These are phyloP conservation scores for Cryptococcus wingfieldii DNA, from an alignment of 1,284 basidiomycete species.

Conservation along the genomic window DNA sequence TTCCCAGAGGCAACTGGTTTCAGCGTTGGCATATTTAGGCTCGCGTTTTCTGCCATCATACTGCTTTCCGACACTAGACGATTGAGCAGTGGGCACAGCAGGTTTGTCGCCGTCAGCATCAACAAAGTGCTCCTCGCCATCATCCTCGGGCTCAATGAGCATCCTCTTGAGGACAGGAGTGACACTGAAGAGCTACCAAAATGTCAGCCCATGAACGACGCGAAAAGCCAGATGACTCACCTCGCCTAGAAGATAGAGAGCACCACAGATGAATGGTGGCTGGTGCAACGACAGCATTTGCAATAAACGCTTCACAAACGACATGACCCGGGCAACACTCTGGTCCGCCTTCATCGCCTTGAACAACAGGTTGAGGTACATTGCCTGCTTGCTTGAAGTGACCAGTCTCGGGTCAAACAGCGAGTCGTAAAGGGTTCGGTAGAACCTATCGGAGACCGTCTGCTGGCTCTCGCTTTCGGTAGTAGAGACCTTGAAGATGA, in stretches of 20 bases:
- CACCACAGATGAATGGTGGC: slow-evolving; percentile 85
- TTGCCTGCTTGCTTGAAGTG: slow-evolving; percentile 86
- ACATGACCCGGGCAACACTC: slow-evolving; percentile 62
- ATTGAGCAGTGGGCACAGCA: not conserved
- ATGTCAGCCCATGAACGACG: not conserved
- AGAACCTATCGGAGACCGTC: slow-evolving; percentile 76
- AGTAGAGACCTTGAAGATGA: slow-evolving; percentile 76
- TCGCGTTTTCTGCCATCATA: slow-evolving; percentile 91
- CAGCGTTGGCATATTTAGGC: slow-evolving; percentile 80
- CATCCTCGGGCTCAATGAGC: slow-evolving; percentile 54
- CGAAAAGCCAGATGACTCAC: slow-evolving; percentile 30
- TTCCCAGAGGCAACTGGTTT: slow-evolving; percentile 80
- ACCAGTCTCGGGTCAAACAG: slow-evolving; percentile 78
- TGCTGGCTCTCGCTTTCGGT: slow-evolving; percentile 37
- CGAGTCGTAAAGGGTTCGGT: slow-evolving; percentile 84
- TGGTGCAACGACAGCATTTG: slow-evolving; percentile 76
- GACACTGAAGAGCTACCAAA: slow-evolving; percentile 65
- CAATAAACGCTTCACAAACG: slow-evolving; percentile 80
- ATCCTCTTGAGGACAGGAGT: slow-evolving; percentile 67
- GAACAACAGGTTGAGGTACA: slow-evolving; percentile 95
- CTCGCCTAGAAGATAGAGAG: slow-evolving; percentile 60
- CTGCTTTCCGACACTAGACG: slow-evolving; percentile 1
- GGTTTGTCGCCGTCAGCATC: slow-evolving; percentile 38
- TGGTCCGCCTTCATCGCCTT: slow-evolving; percentile 81
- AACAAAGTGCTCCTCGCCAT: slow-evolving; percentile 55